Evolutionary conservation across 2,329 filamentous ascomycete species (phyloP).

Genomic region (Lasiodiplodia hormozganensis): DNA sequence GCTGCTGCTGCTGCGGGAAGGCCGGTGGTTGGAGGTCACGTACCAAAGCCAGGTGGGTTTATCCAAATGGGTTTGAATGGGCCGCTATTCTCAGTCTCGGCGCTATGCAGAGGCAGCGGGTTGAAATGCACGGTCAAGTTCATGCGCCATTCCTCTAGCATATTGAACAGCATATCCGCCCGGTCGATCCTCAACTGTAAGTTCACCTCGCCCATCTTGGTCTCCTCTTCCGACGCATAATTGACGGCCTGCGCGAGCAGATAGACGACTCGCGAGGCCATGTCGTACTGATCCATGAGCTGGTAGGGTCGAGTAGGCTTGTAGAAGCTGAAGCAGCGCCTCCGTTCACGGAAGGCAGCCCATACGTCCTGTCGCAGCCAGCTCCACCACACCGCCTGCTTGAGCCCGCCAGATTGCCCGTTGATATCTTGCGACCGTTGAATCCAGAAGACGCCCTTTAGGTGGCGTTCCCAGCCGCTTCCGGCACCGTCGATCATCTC

Average conservation of each 20-base stretch:
- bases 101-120: slow-evolving; percentile 44
- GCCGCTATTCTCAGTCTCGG: slow-evolving; percentile 14
- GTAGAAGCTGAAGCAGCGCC: slow-evolving; percentile 66
- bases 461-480: slow-evolving; percentile 66
- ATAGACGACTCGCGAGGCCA: slow-evolving; percentile 62
- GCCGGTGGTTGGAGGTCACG: slow-evolving; percentile 25
- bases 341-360: slow-evolving; percentile 66
- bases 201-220: slow-evolving; percentile 50
- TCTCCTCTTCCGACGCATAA: slow-evolving; percentile 62
- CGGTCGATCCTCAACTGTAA: slow-evolving; percentile 53
- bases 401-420: slow-evolving; percentile 63
- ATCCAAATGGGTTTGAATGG: slow-evolving; percentile 60
- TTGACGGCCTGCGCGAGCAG: slow-evolving; percentile 65
- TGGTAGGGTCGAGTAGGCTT: slow-evolving; percentile 57
- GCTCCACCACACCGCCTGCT: slow-evolving; percentile 69
- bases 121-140: slow-evolving; percentile 55
- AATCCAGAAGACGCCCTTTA: slow-evolving; percentile 72
- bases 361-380: slow-evolving; percentile 72
- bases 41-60: slow-evolving; percentile 55
- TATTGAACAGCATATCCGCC: slow-evolving; percentile 54
- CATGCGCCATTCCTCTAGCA: slow-evolving; percentile 59
- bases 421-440: slow-evolving; percentile 68
- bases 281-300: slow-evolving; percentile 59
- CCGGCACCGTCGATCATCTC: slow-evolving; percentile 69
- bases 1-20: neutral